Evolutionary conservation across 805 yeast genomes (phyloP).

Genomic region (Spathaspora arborariae): DNA sequence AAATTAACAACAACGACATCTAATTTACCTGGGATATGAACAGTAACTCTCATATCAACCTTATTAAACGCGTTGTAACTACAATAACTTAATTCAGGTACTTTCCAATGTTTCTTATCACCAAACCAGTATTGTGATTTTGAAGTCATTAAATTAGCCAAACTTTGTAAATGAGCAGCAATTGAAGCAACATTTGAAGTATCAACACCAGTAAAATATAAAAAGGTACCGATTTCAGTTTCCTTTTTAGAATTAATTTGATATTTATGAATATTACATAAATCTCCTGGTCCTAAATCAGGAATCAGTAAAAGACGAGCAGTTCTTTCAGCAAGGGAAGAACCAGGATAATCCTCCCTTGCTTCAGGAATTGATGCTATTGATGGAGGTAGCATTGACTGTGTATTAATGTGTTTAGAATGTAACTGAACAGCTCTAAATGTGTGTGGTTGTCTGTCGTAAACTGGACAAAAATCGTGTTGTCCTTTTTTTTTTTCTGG

Average conservation of each 20-base stretch:
- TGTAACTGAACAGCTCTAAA: too few relatives aligned
- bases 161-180: conserved; percentile 67
- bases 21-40: conserved; percentile 73
- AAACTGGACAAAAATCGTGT: background rate
- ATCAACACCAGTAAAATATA: conserved; percentile 73
- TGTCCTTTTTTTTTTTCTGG: too few relatives aligned
- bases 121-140: conserved; percentile 79
- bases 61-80: conserved; percentile 58
- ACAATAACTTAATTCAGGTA: conserved; percentile 67
- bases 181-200: conserved; percentile 73
- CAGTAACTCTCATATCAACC: conserved; percentile 68
- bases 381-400: conserved; percentile 32
- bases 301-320: conserved; percentile 52
- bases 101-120: conserved; percentile 63
- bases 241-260: conserved; percentile 37
- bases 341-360: conserved; percentile 53
- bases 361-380: conserved; percentile 41
- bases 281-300: conserved; percentile 73
- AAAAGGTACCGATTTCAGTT: conserved; percentile 61
- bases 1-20: conserved; percentile 48
- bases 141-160: conserved; percentile 58
- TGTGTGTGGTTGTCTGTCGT: background rate
- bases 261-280: conserved; percentile 47
- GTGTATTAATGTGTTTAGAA: conserved; percentile 1
- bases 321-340: conserved; percentile 62